Evolutionary conservation across 257 asterid genomes (phyloP).

Genomic region (Przewalskia tangutica): DNA sequence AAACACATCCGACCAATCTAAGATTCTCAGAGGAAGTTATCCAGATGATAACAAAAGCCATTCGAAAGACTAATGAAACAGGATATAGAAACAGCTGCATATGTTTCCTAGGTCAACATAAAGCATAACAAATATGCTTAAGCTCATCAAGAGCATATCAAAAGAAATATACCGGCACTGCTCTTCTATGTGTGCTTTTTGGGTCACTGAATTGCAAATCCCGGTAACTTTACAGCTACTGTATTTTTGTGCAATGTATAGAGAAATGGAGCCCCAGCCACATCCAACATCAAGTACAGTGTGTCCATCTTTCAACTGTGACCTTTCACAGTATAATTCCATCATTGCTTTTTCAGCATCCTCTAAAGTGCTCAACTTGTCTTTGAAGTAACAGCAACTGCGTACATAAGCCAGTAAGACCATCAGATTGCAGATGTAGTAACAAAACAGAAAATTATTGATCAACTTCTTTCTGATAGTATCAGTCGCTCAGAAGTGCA

Average conservation of each 20-base stretch:
- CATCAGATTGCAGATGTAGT: too few relatives aligned
- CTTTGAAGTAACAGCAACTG: conserved; percentile 70
- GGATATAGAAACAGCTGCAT: not conserved
- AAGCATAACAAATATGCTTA: not conserved
- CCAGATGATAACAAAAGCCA: not conserved
- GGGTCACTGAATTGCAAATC: conserved; percentile 83
- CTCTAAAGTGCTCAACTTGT: conserved; percentile 61
- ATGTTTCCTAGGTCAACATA: not conserved
- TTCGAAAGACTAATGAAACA: not conserved
- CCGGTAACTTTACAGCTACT: conserved; percentile 69
- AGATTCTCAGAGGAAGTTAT: not conserved
- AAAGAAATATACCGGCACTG: conserved; percentile 46
- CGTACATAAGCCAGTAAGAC: not conserved
- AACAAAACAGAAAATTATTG: too few relatives aligned
- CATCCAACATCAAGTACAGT: conserved; percentile 94
- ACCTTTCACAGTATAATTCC: conserved; percentile 75
- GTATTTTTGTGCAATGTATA: conserved; percentile 64
- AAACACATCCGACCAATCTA: not conserved
- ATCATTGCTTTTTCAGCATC: conserved; percentile 91
- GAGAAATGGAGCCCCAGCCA: conserved; percentile 90
- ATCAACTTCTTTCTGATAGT: too few relatives aligned
- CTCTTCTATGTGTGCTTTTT: conserved; percentile 62
- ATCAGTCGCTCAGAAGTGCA: too few relatives aligned
- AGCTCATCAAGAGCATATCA: not conserved
- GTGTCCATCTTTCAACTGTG: conserved; percentile 69